Evolutionary conservation across 1,284 basidiomycete species (phyloP).

Genomic region (Ganoderma lingzhi): DNA sequence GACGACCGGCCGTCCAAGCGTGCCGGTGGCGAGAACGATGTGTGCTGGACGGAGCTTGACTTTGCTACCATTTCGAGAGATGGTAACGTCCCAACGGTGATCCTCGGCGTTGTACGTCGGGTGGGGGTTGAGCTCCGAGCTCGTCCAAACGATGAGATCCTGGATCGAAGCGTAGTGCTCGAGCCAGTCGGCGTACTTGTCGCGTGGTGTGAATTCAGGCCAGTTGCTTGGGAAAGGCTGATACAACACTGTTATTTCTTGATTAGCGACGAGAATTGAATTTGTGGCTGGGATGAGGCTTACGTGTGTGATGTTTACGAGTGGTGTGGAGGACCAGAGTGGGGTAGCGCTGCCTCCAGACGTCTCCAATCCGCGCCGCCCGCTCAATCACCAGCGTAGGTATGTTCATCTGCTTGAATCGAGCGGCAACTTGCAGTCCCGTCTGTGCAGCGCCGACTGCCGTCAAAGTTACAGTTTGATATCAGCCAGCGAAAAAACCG

Average conservation of each 20-base stretch:
- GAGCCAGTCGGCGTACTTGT: slow-evolving; percentile 67
- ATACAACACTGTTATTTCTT: slow-evolving; percentile 45
- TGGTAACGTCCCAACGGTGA: slow-evolving; percentile 58
- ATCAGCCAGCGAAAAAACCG: not conserved
- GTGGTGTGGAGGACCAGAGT: slow-evolving; percentile 55
- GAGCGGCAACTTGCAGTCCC: slow-evolving; percentile 58
- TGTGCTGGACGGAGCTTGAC: slow-evolving; percentile 60
- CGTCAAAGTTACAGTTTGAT: not conserved
- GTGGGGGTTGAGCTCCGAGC: slow-evolving; percentile 46
- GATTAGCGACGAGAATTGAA: not conserved
- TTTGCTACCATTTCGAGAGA: slow-evolving; percentile 50
- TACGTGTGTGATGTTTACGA: slow-evolving; percentile 46
- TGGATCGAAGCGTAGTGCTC: slow-evolving; percentile 68
- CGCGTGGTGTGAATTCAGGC: slow-evolving; percentile 40
- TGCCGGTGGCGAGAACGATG: slow-evolving; percentile 66
- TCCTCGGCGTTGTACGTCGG: slow-evolving; percentile 48
- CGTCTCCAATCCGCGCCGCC: slow-evolving; percentile 56
- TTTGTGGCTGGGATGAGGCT: slow-evolving; percentile 14
- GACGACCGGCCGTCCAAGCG: slow-evolving; percentile 53
- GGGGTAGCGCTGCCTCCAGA: slow-evolving; percentile 61
- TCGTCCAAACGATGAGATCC: slow-evolving; percentile 71
- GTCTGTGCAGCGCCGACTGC: slow-evolving; percentile 63
- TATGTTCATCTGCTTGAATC: slow-evolving; percentile 60
- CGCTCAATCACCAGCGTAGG: slow-evolving; percentile 56
- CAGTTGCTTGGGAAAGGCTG: slow-evolving; percentile 43